These are phyloP conservation scores for Lineolata rhizophorae DNA, from an alignment of 495 filamentous ascomycete genomes.

Conservation along the genomic window DNA sequence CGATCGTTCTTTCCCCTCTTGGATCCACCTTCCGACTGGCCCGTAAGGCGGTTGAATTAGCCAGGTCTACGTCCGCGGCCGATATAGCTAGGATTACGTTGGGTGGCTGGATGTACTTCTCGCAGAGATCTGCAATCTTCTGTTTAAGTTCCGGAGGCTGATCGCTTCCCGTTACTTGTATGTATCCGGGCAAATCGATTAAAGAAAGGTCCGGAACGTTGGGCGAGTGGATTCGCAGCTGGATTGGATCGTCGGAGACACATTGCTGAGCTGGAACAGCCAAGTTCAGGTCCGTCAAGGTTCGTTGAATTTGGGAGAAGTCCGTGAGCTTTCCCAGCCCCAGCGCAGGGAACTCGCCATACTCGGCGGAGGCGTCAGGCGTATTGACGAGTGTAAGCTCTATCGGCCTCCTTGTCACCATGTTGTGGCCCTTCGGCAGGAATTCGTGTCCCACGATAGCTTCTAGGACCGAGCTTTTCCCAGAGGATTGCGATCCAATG, in stretches of 20 bases:
- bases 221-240: conserved; percentile 83
- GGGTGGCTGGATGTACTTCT: conserved; percentile 91
- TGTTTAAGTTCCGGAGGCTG: conserved; percentile 83
- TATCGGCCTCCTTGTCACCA: conserved; percentile 93
- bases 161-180: conserved; percentile 78
- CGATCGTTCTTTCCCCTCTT: conserved; percentile 85
- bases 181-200: conserved; percentile 93
- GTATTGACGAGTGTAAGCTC: conserved; percentile 95
- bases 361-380: conserved; percentile 71
- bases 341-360: conserved; percentile 88
- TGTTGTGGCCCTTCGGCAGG: conserved; percentile 88
- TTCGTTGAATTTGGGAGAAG: conserved; percentile 80
- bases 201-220: conserved; percentile 89
- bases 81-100: conserved; percentile 97
- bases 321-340: conserved; percentile 81
- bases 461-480: conserved; percentile 93
- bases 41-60: conserved; percentile 83
- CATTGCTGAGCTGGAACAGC: conserved; percentile 79
- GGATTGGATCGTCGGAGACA: conserved; percentile 91
- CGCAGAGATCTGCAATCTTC: conserved; percentile 89
- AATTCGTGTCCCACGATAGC: conserved; percentile 98
- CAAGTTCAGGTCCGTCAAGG: conserved; percentile 82
- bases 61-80: conserved; percentile 88
- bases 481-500: conserved; percentile 93
- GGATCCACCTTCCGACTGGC: conserved; percentile 86